Percentiles rank a stretch among this genome's conserved stretches.
Conservation (phyloP, 2,329 filamentous ascomycete genomes). For the Colletotrichum godetiae region DNA sequence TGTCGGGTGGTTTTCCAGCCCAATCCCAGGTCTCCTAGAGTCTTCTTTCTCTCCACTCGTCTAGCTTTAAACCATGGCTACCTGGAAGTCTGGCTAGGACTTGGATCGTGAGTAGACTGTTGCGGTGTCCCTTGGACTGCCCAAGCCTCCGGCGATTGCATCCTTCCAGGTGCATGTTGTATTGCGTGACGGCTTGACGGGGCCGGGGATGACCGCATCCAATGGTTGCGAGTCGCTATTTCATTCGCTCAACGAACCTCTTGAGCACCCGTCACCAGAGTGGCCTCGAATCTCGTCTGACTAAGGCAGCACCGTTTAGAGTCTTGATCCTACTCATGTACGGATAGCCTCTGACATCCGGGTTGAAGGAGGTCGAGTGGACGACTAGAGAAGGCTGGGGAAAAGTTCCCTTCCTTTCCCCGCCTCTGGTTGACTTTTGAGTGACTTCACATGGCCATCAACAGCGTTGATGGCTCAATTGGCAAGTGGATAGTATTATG, state of each 20-base stretch:
- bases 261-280: not conserved
- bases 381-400: not conserved
- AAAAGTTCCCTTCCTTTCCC: not conserved
- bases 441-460: too few species aligned
- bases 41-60: not conserved
- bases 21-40: not conserved
- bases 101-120: not conserved
- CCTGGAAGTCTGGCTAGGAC: not conserved
- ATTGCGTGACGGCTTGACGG: not conserved
- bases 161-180: not conserved
- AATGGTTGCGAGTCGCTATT: not conserved
- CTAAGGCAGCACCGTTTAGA: not conserved
- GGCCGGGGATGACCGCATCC: not conserved
- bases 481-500: too few species aligned
- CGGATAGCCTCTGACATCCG: not conserved
- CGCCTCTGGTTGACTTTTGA: too few species aligned
- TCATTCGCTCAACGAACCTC: not conserved
- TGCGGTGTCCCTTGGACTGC: not conserved
- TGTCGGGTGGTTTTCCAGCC: not conserved
- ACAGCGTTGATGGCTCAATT: too few species aligned
- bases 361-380: not conserved
- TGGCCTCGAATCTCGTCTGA: not conserved
- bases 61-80: not conserved
- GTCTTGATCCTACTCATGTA: not conserved
- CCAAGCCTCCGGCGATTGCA: not conserved